Percentiles rank a stretch among this genome's conserved stretches.
Evolutionary conservation across 2,329 filamentous ascomycete genomes (phyloP).

Genomic region (Monilinia vaccinii-corymbosi): DNA sequence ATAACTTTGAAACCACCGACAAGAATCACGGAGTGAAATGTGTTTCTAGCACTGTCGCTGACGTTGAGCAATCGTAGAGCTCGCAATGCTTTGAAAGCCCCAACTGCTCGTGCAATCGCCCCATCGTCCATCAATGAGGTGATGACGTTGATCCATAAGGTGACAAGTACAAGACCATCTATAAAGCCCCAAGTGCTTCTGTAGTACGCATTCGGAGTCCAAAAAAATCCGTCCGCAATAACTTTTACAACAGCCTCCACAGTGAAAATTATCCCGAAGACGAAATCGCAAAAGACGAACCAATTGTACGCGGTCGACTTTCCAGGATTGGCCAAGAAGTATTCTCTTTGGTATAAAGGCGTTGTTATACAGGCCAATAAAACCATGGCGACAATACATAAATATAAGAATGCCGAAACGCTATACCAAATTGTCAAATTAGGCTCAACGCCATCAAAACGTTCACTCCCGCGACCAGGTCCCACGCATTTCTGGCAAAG

Average conservation of each 20-base stretch:
- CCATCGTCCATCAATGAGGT: constrained; percentile 76
- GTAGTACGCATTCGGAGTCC: constrained; percentile 95
- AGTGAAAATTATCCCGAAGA: constrained; percentile 80
- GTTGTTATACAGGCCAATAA: constrained; percentile 89
- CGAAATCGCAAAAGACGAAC: constrained; percentile 91
- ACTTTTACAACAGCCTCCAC: constrained; percentile 84
- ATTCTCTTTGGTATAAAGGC: constrained; percentile 84
- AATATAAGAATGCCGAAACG: constrained; percentile 90
- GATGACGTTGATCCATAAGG: constrained; percentile 88
- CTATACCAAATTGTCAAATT: constrained; percentile 86
- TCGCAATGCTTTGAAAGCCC: constrained; percentile 92
- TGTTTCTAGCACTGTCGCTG: constrained; percentile 89
- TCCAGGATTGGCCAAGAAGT: constrained; percentile 51
- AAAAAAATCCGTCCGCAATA: constrained; percentile 90
- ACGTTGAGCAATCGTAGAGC: constrained; percentile 88
- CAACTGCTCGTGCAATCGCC: constrained; percentile 79
- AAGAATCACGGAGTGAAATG: constrained; percentile 93
- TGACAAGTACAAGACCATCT: constrained; percentile 82
- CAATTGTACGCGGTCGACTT: constrained; percentile 62
- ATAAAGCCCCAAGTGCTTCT: constrained; percentile 96
- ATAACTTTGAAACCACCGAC: constrained; percentile 91
- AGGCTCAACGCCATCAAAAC: constrained; percentile 82
- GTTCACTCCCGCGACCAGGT: constrained; percentile 75
- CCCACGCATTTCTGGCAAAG: constrained; percentile 86
- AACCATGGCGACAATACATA: constrained; percentile 96